These are phyloP conservation scores for Neurospora sp. DNA, from an alignment of 2,329 filamentous ascomycete species.

Conservation along the genomic window DNA sequence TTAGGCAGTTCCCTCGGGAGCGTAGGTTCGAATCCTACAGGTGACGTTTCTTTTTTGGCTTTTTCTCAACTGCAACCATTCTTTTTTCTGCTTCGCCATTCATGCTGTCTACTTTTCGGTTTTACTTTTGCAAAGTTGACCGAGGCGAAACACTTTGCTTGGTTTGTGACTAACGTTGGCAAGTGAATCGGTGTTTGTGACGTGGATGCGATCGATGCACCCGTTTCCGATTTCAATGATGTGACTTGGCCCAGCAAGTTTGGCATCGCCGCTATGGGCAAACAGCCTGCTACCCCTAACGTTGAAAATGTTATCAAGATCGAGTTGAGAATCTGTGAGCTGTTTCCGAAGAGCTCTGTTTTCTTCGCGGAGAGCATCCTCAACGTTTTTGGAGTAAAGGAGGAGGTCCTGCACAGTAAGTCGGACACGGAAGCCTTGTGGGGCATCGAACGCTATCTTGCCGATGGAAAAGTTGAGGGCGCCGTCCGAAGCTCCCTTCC, in stretches of 20 bases:
- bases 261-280: not conserved
- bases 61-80: too few relatives aligned
- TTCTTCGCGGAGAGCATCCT: constrained; percentile 33
- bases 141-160: too few relatives aligned
- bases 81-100: too few relatives aligned
- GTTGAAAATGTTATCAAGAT: constrained; percentile 28
- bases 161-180: too few relatives aligned
- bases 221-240: not conserved
- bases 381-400: constrained; percentile 33
- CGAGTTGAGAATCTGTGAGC: constrained; percentile 35
- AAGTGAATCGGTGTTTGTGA: too few relatives aligned
- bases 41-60: too few relatives aligned
- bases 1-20: too few relatives aligned
- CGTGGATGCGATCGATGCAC: not conserved
- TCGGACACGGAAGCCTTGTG: constrained; percentile 2
- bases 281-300: not conserved
- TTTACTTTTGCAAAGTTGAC: too few relatives aligned
- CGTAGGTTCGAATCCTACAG: too few relatives aligned
- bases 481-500: too few relatives aligned
- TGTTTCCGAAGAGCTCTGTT: constrained; percentile 31
- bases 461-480: too few relatives aligned
- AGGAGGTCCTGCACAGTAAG: constrained; percentile 32
- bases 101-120: too few relatives aligned
- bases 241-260: constrained; percentile 7
- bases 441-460: not conserved